Evolutionary conservation across 768 basidiomycete genomes (phyloP).

Genomic region (Xerocomellus amylosporus): DNA sequence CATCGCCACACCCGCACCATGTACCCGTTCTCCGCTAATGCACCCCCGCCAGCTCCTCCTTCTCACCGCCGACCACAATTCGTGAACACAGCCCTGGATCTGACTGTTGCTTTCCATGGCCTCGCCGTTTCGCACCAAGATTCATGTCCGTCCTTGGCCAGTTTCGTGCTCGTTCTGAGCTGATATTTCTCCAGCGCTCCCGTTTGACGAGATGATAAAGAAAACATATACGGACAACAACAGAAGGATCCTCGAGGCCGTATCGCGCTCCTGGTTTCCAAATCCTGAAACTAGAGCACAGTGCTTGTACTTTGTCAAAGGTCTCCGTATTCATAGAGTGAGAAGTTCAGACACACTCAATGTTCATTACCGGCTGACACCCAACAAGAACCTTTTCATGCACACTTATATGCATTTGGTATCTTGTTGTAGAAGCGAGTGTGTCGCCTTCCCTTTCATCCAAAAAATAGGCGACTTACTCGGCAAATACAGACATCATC

Average conservation of each 20-base stretch:
- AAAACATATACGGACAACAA: not conserved
- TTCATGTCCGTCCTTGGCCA: slow-evolving; percentile 10
- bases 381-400: slow-evolving; percentile 23
- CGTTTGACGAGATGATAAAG: slow-evolving; percentile 6
- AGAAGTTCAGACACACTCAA: not conserved
- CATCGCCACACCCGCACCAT: not conserved
- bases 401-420: slow-evolving; percentile 24
- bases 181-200: slow-evolving; percentile 5
- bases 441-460: not conserved
- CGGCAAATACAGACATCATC: slow-evolving; percentile 4
- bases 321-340: slow-evolving; percentile 23
- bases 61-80: not conserved
- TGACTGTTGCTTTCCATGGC: not conserved
- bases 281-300: not conserved
- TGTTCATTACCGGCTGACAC: slow-evolving; percentile 2
- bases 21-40: not conserved
- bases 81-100: not conserved
- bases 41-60: not conserved
- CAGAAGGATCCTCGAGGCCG: not conserved
- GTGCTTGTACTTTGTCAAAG: slow-evolving; percentile 7
- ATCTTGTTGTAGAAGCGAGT: slow-evolving; percentile 16
- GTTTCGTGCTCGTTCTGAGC: not conserved
- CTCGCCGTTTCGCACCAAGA: not conserved
- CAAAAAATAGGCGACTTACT: not conserved
- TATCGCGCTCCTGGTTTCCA: slow-evolving; percentile 5